Base-by-base conservation (phyloP, 164 flowering plant genomes). In the Piper betle region DNA sequence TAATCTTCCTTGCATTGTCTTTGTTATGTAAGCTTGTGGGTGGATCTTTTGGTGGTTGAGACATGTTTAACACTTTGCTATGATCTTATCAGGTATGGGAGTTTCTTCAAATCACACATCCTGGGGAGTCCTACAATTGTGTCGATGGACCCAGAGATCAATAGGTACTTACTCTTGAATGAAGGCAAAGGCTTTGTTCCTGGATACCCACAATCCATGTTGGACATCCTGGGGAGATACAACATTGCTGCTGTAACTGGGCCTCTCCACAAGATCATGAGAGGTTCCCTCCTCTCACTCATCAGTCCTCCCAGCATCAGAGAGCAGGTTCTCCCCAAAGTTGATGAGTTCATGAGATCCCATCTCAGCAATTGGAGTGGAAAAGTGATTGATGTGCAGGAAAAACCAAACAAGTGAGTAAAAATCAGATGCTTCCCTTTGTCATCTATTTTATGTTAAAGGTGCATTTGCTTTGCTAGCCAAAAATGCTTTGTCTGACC, bases 211-310 rank as follows among this genome's bases (percentile, higher is more conserved):
- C 84, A 88, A 54, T 88, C 97, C 64, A 87, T 88, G 95, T 63
- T 88, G 37, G 94, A 86, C 63, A 84, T 93, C 3, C 69, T 93
- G 48, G 99, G 99, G 4, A 78, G 77, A 65, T 72, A 81, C 71
- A 93, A 93, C 80, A 88, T 93, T 60, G 96, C 92, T 7, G 93
- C 96, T 52, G 97, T 93, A 18, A 83, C 80, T 74, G 97, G 97
- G 65, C 60, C 84, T 25, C 75, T 80, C 20, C 99, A 93, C 69
- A 90, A 80, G 75, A 54, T 69, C 68, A 84, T 94, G 86, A 87
- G 99, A 80, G 89, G 96, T 18, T 79, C 96, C 39, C 40, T 94
- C 75, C 85, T 91, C 59, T 7, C 81, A 41, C 84, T 91, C 25
- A 75, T 88, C 52, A 80, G 81, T 68, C 89, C 89, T 58, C 61